phyloP scores from a whole-genome alignment of 75 land plant species.

The Selaginella moellendorffii region DNA sequence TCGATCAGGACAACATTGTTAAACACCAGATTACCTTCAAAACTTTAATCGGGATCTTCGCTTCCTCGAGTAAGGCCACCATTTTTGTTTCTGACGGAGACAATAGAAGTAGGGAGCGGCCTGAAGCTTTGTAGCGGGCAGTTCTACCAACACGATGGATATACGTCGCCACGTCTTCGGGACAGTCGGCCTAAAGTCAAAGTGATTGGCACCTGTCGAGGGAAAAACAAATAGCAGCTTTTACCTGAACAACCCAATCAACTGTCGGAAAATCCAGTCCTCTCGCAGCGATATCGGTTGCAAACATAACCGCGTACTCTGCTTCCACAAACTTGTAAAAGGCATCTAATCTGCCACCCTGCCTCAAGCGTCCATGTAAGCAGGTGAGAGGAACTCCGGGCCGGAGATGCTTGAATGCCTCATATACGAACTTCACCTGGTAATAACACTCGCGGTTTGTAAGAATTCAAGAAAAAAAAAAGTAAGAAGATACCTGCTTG shows the following conservation, averaged over 20 bases:
- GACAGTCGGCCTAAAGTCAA: constrained; percentile 98
- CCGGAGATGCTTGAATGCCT: constrained; percentile 73
- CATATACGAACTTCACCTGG: constrained; percentile 81
- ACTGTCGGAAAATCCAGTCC: constrained; percentile 91
- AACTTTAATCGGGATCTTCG: constrained; percentile 52
- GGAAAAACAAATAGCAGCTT: no score
- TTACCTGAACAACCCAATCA: constrained; percentile 97
- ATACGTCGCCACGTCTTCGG: constrained; percentile 77
- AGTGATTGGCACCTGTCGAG: no score
- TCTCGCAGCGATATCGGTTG: constrained; percentile 90
- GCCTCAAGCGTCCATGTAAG: constrained; percentile 91
- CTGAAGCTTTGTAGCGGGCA: constrained; percentile 68
- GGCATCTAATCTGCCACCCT: constrained; percentile 43
- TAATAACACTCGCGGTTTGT: neutral
- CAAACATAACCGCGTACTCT: constrained; percentile 57
- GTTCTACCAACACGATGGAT: constrained; percentile 97
- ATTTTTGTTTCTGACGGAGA: constrained; percentile 63
- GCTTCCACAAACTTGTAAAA: constrained; percentile 53
- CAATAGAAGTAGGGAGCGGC: constrained; percentile 70
- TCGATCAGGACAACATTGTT: no score
- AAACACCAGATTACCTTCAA: neutral
- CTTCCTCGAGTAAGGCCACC: constrained; percentile 47
- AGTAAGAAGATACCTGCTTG: constrained; percentile 61
- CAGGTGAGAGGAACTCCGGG: constrained; percentile 79
- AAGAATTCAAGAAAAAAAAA: neutral